phyloP scores from a whole-genome alignment of 805 yeast species.

The Saccharomycopsis babjevae region DNA sequence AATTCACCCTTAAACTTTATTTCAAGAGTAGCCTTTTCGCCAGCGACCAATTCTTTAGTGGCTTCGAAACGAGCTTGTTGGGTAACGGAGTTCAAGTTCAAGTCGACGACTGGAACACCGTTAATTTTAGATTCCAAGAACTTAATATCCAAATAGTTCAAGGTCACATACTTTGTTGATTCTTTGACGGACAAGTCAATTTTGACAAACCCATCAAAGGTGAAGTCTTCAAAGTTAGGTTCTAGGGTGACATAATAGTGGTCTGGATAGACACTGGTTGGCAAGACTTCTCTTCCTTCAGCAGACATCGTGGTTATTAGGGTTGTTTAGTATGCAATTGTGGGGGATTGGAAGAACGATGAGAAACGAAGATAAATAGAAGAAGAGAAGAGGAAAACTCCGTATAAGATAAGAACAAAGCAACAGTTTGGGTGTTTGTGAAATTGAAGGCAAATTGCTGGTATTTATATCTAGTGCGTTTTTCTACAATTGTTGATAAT shows the following conservation, averaged over 20 bases:
- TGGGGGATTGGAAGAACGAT: not conserved
- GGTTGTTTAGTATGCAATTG: not conserved
- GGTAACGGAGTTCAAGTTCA: constrained; percentile 37
- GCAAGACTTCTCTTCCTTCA: constrained; percentile 35
- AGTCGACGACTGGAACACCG: constrained; percentile 32
- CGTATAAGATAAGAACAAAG: too few relatives aligned
- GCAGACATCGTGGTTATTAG: not conserved
- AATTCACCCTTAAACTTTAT: constrained; percentile 51
- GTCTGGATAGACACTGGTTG: constrained; percentile 55
- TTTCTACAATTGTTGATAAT: not conserved
- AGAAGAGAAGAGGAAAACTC: not conserved
- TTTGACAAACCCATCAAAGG: constrained; percentile 43
- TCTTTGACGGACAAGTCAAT: constrained; percentile 48
- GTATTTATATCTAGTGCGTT: not conserved
- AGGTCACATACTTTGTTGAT: constrained; percentile 33
- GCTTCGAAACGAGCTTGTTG: constrained; percentile 60
- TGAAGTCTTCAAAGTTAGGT: constrained; percentile 51
- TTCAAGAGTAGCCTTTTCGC: constrained; percentile 34
- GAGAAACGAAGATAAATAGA: not conserved
- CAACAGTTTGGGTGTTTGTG: not conserved
- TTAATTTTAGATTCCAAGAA: constrained; percentile 37
- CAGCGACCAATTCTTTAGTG: constrained; percentile 31
- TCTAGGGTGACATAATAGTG: constrained; percentile 63
- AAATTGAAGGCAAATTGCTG: not conserved
- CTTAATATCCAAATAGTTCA: constrained; percentile 60